These are phyloP conservation scores for Ensete ventricosum DNA, from an alignment of 176 grass and related monocot genomes.

Conservation along the genomic window DNA sequence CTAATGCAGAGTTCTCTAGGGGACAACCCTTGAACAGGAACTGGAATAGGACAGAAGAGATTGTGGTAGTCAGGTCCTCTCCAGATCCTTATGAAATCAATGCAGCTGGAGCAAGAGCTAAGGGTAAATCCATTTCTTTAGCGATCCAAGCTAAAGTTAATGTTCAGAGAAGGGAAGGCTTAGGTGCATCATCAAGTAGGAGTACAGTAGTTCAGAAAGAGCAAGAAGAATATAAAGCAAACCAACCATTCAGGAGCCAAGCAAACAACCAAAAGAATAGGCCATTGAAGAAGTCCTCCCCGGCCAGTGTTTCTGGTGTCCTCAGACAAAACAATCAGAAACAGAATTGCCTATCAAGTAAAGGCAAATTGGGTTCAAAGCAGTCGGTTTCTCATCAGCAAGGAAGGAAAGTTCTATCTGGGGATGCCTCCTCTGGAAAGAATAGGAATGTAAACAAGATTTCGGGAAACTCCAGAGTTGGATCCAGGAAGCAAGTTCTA, in stretches of 20 bases:
- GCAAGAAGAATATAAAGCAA: slow-evolving; percentile 41
- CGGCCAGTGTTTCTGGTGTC: slow-evolving; percentile 32
- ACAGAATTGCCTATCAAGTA: slow-evolving; percentile 50
- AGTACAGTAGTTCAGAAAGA: slow-evolving; percentile 45
- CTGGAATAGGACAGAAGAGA: slow-evolving; percentile 55
- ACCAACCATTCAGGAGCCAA: slow-evolving; percentile 40
- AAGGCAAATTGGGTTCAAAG: slow-evolving; percentile 37
- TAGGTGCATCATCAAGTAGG: slow-evolving; percentile 27
- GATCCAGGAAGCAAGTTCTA: slow-evolving; percentile 37
- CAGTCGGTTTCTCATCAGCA: slow-evolving; percentile 48
- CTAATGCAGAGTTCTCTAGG: slow-evolving; percentile 28
- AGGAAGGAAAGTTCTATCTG: slow-evolving; percentile 34
- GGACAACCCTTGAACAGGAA: slow-evolving; percentile 32
- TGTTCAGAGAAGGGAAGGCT: slow-evolving; percentile 71
- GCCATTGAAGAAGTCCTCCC: slow-evolving; percentile 46
- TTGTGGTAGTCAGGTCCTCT: slow-evolving; percentile 49
- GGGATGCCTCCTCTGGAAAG: slow-evolving; percentile 58
- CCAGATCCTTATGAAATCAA: slow-evolving; percentile 48
- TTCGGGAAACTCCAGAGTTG: slow-evolving; percentile 30
- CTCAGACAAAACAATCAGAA: slow-evolving; percentile 86
- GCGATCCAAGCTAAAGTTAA: slow-evolving; percentile 72
- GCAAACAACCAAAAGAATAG: slow-evolving; percentile 49
- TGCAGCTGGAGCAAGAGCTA: slow-evolving; percentile 31
- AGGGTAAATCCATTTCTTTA: slow-evolving; percentile 64
- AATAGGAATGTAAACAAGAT: slow-evolving; percentile 49